phyloP scores from a whole-genome alignment of 2,329 filamentous ascomycete species.

The Fusarium foetens region DNA sequence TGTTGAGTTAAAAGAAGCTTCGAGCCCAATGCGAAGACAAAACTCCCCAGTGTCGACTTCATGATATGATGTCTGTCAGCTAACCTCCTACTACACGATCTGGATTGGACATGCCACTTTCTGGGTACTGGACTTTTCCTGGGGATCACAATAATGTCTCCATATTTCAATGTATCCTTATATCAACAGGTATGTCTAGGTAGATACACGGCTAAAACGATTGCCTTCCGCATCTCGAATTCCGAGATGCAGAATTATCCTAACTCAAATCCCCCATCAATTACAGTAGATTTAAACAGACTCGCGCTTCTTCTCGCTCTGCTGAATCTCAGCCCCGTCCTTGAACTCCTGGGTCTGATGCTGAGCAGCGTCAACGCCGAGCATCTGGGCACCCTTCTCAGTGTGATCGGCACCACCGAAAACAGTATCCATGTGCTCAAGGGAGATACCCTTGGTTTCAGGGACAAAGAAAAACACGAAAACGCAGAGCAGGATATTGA shows the following conservation, averaged over 20 bases:
- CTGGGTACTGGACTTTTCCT: no score
- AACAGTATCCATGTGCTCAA: constrained; percentile 71
- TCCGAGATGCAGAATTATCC: not conserved
- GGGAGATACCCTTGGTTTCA: constrained; percentile 64
- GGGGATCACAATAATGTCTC: not conserved
- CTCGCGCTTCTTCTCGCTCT: constrained; percentile 38
- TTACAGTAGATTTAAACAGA: constrained; percentile 21
- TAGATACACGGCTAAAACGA: not conserved
- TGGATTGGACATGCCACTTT: not conserved
- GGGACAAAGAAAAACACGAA: constrained; percentile 64
- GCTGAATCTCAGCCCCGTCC: constrained; percentile 38
- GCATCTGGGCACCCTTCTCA: constrained; percentile 45
- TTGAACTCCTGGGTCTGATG: constrained; percentile 33
- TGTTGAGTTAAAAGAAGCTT: not conserved
- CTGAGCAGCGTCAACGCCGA: constrained; percentile 28
- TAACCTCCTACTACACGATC: not conserved
- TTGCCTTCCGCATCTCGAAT: not conserved
- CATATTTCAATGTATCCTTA: not conserved
- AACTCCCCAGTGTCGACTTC: not conserved
- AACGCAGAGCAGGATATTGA: constrained; percentile 57
- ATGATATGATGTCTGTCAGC: not conserved
- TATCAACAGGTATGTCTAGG: not conserved
- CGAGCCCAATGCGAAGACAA: not conserved
- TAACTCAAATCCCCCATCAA: not conserved
- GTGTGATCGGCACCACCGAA: constrained; percentile 57